Evolutionary conservation across 768 basidiomycete genomes (phyloP), one percentile per base, ranked within the genome.

Genomic region (Lyophyllum decastes): DNA sequence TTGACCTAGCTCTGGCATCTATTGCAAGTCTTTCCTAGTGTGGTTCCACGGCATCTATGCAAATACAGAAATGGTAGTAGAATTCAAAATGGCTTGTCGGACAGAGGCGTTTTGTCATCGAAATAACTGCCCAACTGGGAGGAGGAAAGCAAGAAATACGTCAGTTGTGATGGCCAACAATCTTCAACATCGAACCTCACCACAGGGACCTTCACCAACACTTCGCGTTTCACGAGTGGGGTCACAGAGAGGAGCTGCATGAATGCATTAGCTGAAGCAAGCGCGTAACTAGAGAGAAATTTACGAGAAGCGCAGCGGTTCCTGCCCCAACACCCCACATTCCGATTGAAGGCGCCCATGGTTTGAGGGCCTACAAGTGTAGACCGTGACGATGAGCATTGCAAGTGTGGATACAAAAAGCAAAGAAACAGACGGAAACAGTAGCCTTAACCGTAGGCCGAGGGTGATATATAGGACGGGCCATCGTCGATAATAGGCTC

Each of bases 11-110:
- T 30, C 5, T 30, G 30, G 10, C 10, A 30, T 12, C 30, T 9
- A 30, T 24, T 38, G 2, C 4, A 34, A 17, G 5, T 19, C 27
- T 33, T 45, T 54, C 49, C 49, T 45, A 62, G 41, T 9, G 27
- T 51, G 38, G 52, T 19, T 59, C 52, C 24, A 26, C 26, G 25
- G 22, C 40, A 44, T 64, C 55, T 59, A 59, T 51, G 49, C 49
- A 54, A 61, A 57, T 59, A 62, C 55, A 57, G 12, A 57, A 44
- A 45, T 47, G 12, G 30, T 47, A 24, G 19, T 17, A 52, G 19
- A 17, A 52, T 63, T 74, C 79, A 94, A 78, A 94, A 92, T 4
- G 92, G 91, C 68, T 91, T 92, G 78, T 94, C 92, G 27, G 82
- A 89, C 40, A 85, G 85, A 16, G 90, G 92, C 0, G 81, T 90